Evolutionary conservation across 1,284 basidiomycete genomes (phyloP), one percentile per base, ranked within the genome.

Genomic region (Chondrostereum purpureum): DNA sequence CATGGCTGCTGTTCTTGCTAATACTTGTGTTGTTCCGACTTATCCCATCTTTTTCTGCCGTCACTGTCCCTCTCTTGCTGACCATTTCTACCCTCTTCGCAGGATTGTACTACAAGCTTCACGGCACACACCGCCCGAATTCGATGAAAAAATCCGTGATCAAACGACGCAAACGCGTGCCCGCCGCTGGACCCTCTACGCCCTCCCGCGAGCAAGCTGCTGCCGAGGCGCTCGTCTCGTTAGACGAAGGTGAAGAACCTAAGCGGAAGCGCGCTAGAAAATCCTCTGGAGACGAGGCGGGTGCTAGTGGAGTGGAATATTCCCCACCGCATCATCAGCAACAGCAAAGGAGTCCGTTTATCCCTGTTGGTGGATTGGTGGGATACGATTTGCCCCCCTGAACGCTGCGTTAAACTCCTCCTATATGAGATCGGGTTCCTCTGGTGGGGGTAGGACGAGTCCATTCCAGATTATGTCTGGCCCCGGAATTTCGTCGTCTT

Each of bases 141-240:
- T 92, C 92, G 47, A 94, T 99, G 92, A 97, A 96, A 69, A 97
- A 98, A 74, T 89, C 91, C 2, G 92, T 97, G 56, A 99, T 99
- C 75, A 99, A 99, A 72, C 82, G 95, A 27, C 77, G 95, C 51
- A 98, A 98, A 70, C 85, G 95, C 54, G 92, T 98, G 21, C 90
- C 93, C 40, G 92, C 91, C 33, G 83, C 78, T 45, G 39, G 39
- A 13, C 24, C 43, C 20, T 23, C 12, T 31, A 18, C 42, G 24
- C 24, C 23, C 14, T 23, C 19, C 39, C 23, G 42, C 23, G 87
- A 90, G 58, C 86, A 88, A 58, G 86, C 87, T 36, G 87, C 88
- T 4, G 87, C 87, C 11, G 88, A 89, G 63, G 80, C 86, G 2
- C 77, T 90, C 36, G 87, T 89, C 31, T 83, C 40, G 84, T 90